phyloP scores from a whole-genome alignment of 176 grass and related monocot genomes.

The Aegilops speltoides region DNA sequence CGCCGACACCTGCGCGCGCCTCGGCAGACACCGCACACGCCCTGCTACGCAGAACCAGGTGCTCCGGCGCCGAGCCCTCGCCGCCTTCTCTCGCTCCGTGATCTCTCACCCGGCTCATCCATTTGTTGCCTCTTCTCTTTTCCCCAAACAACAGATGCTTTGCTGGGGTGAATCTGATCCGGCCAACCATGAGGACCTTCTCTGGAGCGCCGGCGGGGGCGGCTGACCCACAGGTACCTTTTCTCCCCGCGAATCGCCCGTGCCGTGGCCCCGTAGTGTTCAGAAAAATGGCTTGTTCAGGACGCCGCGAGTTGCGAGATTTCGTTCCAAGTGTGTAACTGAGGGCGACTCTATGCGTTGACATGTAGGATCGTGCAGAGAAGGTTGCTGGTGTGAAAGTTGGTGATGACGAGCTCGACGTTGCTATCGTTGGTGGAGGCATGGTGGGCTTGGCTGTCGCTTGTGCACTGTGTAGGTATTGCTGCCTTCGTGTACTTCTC shows the following conservation, averaged over 20 bases:
- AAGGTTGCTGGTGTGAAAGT: slow-evolving; percentile 26
- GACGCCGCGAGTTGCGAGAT: background rate
- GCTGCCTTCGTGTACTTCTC: slow-evolving; percentile 5
- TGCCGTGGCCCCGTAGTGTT: background rate
- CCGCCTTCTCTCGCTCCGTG: background rate
- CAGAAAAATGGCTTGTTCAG: background rate
- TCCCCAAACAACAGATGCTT: slow-evolving; percentile 25
- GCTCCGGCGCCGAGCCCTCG: background rate
- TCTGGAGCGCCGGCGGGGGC: background rate
- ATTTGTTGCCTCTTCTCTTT: background rate
- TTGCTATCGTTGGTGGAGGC: slow-evolving; percentile 90
- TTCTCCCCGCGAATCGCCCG: background rate
- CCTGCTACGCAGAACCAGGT: slow-evolving; percentile 35
- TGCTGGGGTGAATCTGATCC: slow-evolving; percentile 27
- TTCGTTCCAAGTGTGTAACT: background rate
- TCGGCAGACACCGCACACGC: background rate
- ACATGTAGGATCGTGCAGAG: slow-evolving; percentile 33
- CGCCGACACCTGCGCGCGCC: slow-evolving; percentile 26
- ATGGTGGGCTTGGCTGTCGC: slow-evolving; percentile 93
- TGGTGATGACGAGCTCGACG: slow-evolving; percentile 45
- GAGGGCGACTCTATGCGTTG: background rate
- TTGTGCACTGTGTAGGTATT: slow-evolving; percentile 93
- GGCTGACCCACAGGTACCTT: slow-evolving; percentile 15
- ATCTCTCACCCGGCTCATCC: background rate
- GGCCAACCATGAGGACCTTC: slow-evolving; percentile 18